Evolutionary conservation across 352 stramenopile species (phyloP), one percentile per base, ranked within the genome.

Genomic region (Phytophthora sansomeana): DNA sequence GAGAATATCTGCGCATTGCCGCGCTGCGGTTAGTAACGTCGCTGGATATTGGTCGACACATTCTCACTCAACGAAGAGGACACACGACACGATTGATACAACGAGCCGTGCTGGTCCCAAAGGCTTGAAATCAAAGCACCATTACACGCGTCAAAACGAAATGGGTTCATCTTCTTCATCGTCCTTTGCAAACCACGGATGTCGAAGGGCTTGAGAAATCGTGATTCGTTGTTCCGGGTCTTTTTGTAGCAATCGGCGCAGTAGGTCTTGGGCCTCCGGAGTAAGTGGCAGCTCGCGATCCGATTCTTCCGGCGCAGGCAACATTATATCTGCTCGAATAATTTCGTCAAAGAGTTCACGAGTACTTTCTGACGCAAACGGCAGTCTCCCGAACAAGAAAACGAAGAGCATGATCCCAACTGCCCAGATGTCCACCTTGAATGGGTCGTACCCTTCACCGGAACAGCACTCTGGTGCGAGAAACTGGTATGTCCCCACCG

Each of bases 401-500:
- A 95, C 78, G 65, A 91, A 98, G 14, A 97, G 64, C 51, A 94
- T 70, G 16, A 96, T 76, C 6, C 90, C 92, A 0, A 92, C 83
- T 1, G 92, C 84, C 92, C 92, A 98, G 3, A 96, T 63, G 38
- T 98, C 92, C 17, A 78, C 91, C 55, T 77, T 70, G 58, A 94
- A 95, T 13, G 90, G 87, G 49, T 93, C 84, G 65, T 96, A 97
- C 17, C 71, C 74, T 19, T 95, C 85, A 4, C 90, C 90, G 4
- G 75, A 85, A 61, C 90, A 96, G 63, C 85, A 94, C 58, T 97
- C 92, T n/a, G 92, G 91, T 4, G 89, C 83, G 5, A 96, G 53
- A 52, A 97, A 97, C 58, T 95, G 89, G 61, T 93, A 97, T n/a
- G 92, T 97, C 17, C 92, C 92, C 32, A 91, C 78, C 1, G 92